phyloP scores from a whole-genome alignment of 345 rosid species.

The Crucihimalaya himalaica region DNA sequence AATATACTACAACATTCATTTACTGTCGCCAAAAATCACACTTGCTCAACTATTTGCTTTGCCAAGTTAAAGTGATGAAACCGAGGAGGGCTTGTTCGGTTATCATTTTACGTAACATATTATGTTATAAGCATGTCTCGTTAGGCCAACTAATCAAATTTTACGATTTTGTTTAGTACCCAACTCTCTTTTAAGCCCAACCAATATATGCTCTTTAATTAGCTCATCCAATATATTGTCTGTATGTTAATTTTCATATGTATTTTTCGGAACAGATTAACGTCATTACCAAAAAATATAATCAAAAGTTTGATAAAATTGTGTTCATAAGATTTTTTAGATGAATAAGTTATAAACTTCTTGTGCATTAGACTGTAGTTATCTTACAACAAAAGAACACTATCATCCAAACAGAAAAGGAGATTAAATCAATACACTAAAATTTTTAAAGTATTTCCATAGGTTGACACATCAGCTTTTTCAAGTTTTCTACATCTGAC shows the following conservation, averaged over 20 bases:
- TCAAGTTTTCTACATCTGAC: too few species aligned
- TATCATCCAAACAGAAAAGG: constrained; percentile 1
- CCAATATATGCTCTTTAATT: neutral
- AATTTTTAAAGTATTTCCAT: too few species aligned
- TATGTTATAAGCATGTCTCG: neutral
- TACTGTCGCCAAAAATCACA: constrained; percentile 3
- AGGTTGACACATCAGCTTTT: too few species aligned
- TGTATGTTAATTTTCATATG: neutral
- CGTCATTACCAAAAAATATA: neutral
- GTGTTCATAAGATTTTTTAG: neutral
- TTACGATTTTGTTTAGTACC: neutral
- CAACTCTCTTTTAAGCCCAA: neutral
- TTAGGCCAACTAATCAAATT: neutral
- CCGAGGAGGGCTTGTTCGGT: constrained; percentile 9
- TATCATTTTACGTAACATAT: neutral
- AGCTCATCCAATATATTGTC: neutral
- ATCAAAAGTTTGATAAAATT: neutral
- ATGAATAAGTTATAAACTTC: neutral
- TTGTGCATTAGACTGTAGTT: neutral
- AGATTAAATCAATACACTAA: too few species aligned
- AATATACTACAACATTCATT: neutral
- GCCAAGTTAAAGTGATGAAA: constrained; percentile 21
- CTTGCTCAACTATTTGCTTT: neutral
- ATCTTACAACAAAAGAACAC: neutral
- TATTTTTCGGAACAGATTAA: neutral